A percentile compares a stretch with the other conserved stretches of the same genome.
Conservation (phyloP, 2,329 filamentous ascomycete genomes). For the Tolypocladium inflatum region DNA sequence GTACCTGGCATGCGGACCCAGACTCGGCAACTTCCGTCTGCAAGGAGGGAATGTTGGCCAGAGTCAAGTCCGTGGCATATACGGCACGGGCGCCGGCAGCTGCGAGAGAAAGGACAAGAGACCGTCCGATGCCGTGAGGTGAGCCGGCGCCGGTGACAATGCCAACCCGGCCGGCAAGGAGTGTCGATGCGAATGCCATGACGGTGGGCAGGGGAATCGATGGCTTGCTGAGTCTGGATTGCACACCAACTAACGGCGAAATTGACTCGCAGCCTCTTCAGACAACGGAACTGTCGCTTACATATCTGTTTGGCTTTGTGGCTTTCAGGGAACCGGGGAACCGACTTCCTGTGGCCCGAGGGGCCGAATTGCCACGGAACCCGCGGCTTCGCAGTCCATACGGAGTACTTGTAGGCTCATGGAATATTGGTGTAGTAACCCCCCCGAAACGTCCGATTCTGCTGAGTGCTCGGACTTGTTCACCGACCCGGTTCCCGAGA, state of each 20-base stretch:
- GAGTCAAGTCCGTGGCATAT: constrained; percentile 8
- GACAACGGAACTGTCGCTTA: too few species aligned
- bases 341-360: too few species aligned
- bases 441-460: too few species aligned
- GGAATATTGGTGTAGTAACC: too few species aligned
- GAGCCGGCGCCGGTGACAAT: constrained; percentile 17
- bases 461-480: too few species aligned
- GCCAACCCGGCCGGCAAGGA: constrained; percentile 11
- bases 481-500: too few species aligned
- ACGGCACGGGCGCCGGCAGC: constrained; percentile 5
- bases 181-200: constrained; percentile 1
- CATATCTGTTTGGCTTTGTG: too few species aligned
- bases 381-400: neutral
- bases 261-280: too few species aligned
- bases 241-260: too few species aligned
- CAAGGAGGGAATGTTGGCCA: constrained; percentile 1
- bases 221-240: neutral
- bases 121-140: constrained; percentile 14
- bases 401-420: too few species aligned
- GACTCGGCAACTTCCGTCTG: neutral
- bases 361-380: neutral
- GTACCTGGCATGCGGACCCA: neutral
- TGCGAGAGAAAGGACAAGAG: constrained; percentile 10
- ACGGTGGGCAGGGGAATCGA: too few species aligned
- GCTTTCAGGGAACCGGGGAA: too few species aligned